Percentiles rank a stretch among this genome's conserved stretches.
These are phyloP conservation scores for Leishmania mexicana DNA, from an alignment of 208 protist genomes.

Conservation along the genomic window DNA sequence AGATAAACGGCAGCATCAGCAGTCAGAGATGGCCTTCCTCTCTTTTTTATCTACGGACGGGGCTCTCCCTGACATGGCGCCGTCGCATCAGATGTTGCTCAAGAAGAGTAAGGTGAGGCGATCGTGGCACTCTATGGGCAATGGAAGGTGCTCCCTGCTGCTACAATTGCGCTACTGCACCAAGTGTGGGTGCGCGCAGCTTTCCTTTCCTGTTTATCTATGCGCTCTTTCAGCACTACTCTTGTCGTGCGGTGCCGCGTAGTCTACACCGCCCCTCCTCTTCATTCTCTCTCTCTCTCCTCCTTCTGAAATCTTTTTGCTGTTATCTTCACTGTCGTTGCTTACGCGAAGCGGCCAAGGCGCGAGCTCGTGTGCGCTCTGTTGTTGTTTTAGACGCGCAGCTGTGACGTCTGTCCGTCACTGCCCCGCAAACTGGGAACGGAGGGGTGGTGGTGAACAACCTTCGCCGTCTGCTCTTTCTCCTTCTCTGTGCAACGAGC, in stretches of 20 bases:
- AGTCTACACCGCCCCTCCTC: not conserved
- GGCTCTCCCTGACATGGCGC: not conserved
- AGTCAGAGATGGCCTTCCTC: not conserved
- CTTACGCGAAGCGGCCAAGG: not conserved
- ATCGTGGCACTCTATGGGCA: not conserved
- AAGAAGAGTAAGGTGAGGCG: not conserved
- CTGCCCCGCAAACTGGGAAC: not conserved
- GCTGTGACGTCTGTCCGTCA: not conserved
- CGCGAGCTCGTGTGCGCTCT: not conserved
- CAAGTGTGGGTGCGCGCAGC: not conserved
- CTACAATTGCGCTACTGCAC: not conserved
- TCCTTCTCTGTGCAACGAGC: not conserved
- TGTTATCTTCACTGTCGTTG: not conserved
- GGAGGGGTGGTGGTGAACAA: not conserved
- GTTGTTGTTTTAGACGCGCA: too few relatives aligned
- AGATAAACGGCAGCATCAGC: not conserved
- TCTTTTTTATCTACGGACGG: not conserved
- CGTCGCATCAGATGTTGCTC: not conserved
- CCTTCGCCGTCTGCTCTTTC: not conserved
- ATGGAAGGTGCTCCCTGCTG: not conserved
- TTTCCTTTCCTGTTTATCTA: not conserved
- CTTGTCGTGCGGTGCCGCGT: too few relatives aligned
- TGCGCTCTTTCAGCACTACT: not conserved
- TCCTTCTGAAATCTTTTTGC: not conserved
- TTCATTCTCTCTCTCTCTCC: not conserved